Evolutionary conservation across 371 early-diverging fungal species (phyloP).

Genomic region (Apophysomyces elegans): DNA sequence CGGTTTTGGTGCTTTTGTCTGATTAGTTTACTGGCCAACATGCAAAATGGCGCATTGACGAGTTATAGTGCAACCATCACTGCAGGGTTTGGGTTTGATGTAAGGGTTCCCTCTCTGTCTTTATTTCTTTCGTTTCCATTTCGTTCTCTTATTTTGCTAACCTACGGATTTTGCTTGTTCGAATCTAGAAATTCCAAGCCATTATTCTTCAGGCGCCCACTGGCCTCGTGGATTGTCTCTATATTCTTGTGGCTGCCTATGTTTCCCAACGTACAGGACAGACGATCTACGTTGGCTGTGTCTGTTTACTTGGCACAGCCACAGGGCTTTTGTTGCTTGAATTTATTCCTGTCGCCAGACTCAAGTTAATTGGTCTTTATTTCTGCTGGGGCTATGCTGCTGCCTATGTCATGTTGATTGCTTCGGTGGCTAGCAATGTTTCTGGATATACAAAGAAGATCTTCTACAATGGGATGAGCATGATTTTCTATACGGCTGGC

Average conservation of each 20-base stretch:
- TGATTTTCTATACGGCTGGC: slow-evolving; percentile 38
- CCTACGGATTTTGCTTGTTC: background rate
- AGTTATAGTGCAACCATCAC: slow-evolving; percentile 38
- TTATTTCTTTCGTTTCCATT: background rate
- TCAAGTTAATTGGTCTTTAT: slow-evolving; percentile 30
- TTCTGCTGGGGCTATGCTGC: slow-evolving; percentile 28
- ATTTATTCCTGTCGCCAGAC: slow-evolving; percentile 23
- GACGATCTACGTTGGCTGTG: slow-evolving; percentile 5
- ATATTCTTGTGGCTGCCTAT: slow-evolving; percentile 9
- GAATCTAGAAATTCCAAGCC: slow-evolving; percentile 2
- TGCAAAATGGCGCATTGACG: slow-evolving; percentile 45
- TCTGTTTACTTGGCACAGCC: slow-evolving; percentile 15
- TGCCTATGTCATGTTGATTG: slow-evolving; percentile 27
- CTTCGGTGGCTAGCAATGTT: slow-evolving; percentile 31
- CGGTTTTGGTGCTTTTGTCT: slow-evolving; percentile 36
- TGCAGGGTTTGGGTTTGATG: slow-evolving; percentile 34
- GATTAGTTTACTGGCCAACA: slow-evolving; percentile 31
- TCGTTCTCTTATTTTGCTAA: slow-evolving; percentile 5
- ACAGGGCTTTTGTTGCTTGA: slow-evolving; percentile 28
- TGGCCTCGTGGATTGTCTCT: slow-evolving; percentile 5
- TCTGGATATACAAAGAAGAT: slow-evolving; percentile 38
- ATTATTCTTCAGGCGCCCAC: slow-evolving; percentile 13
- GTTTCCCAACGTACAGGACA: background rate
- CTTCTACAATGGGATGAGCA: slow-evolving; percentile 26
- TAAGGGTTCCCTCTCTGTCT: slow-evolving; percentile 13